Base-by-base conservation (phyloP, 2,329 filamentous ascomycete species). In the Paecilomyces niveus region DNA sequence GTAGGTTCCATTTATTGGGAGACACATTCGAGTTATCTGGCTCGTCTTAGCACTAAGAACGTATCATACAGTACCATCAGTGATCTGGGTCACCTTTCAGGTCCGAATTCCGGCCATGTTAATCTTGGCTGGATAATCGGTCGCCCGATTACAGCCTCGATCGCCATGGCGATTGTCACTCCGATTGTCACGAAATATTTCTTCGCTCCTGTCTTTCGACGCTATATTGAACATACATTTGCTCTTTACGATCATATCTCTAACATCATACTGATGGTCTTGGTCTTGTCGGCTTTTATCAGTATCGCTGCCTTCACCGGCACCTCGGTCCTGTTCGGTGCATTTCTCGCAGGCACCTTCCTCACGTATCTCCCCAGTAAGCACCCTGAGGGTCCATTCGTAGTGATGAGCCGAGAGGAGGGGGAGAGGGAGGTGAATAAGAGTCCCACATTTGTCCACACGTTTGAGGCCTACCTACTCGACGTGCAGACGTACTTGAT, bases 71-170 rank as follows among this genome's bases (percentile, higher is more conserved):
- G 35, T n/a, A 18, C 35, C 3, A 45, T 45, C 15, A 13, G 35
- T 1, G 35, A 45, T n/a, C 35, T 45, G 8, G 35, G 35, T 18
- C 55, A 75, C 13, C 60, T 71, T 1, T 61, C 61, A 8, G 58
- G 55, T 3, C 15, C 35, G 1, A 58, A 54, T 2, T 59, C 58
- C 6, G 56, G 58, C 10, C 24, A 65, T 22, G 63, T 62, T 45
- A 72, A 68, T 57, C 67, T 76, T 2, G 72, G 70, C 57, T 75
- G 73, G 70, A 59, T 71, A 2, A 74, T 76, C 33, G 73, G 72
- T 1, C 68, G 73, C 5, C 74, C 74, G 0, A 73, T 76, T 51
- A 67, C 75, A 6, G 74, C 73, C 29, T 74, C 73, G 4, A 59
- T 68, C 15, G 72, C 63, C 29, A 74, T 76, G 61, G 68, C 69